A percentile compares a stretch with the other conserved stretches of the same genome.
Conservation (phyloP, 371 early-diverging fungal species). For the Syncephalastrum racemosum region DNA sequence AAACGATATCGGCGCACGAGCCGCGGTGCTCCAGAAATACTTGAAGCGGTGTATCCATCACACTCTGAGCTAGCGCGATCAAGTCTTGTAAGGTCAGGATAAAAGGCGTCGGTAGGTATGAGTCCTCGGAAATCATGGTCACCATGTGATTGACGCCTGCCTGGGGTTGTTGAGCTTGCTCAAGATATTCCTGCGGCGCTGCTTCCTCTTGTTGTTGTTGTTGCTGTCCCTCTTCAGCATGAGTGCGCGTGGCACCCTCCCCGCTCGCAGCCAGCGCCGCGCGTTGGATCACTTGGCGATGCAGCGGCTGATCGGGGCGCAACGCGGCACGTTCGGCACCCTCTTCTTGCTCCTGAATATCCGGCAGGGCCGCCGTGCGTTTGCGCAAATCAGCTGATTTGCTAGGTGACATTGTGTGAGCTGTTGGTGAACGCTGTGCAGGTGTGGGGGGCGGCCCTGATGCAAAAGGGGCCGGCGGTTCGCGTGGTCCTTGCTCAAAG, state of each 20-base stretch:
- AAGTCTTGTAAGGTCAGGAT: constrained; percentile 60
- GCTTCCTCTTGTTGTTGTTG: not conserved
- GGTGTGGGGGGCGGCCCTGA: no score
- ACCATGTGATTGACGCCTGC: constrained; percentile 34
- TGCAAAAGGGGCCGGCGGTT: not conserved
- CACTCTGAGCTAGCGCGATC: constrained; percentile 53
- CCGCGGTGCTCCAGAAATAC: constrained; percentile 53
- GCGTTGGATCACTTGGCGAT: not conserved
- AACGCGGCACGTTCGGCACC: not conserved
- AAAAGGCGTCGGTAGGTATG: constrained; percentile 61
- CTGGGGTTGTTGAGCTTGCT: not conserved
- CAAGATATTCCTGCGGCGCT: not conserved
- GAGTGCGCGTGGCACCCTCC: not conserved
- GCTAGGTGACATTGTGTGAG: constrained; percentile 1
- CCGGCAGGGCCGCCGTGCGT: constrained; percentile 1
- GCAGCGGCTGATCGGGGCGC: not conserved
- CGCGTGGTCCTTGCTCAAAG: not conserved
- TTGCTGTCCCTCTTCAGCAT: not conserved
- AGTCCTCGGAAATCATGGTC: constrained; percentile 53
- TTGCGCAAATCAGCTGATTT: constrained; percentile 5
- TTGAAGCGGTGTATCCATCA: constrained; percentile 57
- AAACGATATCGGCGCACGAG: constrained; percentile 54
- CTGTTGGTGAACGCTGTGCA: not conserved
- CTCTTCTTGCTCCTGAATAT: constrained; percentile 26
- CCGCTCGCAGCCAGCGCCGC: no score